Base-by-base conservation (phyloP, 148 eudicot species). In the Cornus florida region DNA sequence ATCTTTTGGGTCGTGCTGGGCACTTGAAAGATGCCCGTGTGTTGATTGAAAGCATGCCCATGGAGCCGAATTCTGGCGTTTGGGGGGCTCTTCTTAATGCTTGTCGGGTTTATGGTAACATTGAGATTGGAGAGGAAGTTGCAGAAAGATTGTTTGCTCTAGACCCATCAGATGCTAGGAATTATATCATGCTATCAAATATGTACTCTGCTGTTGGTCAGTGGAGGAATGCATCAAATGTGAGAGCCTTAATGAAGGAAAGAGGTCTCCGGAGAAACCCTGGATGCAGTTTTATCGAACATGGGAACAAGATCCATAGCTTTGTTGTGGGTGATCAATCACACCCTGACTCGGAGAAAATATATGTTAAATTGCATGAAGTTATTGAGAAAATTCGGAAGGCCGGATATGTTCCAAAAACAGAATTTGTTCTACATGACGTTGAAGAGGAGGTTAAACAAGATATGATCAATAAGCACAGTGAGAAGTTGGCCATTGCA, bases 41-140 rank as follows among this genome's bases (percentile, higher is more conserved):
- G 31, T 67, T 88, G 70, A 80, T 86, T 35, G 68, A 69, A 75
- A 86, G 74, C 66, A 86, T 86, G 91, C 86, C 91, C 67, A 78
- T 88, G 82, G 76, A 78, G 77, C 87, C 89, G 53, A 88, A 84
- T 70, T 56, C 84, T 70, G 87, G 85, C 23, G 78, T 88, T 60
- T 88, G 91, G 91, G 88, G 89, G 24, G 84, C 89, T 13, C 80
- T 88, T 76, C 85, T 88, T 10, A 83, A 82, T 38, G 86, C 87
- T 48, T 83, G 88, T 65, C 82, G 84, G 77, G 77, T 87, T 81
- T 77, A 82, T 69, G 69, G 80, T 12, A 75, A 89, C 70, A 67
- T 86, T 33, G 84, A 85, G 38, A 73, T 87, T 48, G 92, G 92
- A 57, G 77, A 78, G 56, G 83, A 80, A 77, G 92, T 84, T 31